Conservation (phyloP, 1,139 yeast genomes). For the Protomyces inouyei region DNA sequence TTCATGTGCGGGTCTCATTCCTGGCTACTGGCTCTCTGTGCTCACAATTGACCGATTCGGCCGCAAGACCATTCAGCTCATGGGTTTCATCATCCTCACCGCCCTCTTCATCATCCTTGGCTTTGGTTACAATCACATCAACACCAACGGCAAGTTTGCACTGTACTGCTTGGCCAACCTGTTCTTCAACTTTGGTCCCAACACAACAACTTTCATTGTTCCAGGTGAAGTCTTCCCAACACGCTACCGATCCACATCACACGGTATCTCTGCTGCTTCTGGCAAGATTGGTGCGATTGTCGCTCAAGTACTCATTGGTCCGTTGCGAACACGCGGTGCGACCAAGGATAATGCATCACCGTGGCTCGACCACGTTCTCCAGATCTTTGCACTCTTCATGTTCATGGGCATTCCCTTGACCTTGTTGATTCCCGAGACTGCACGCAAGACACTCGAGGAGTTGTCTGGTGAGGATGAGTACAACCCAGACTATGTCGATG, state of each 20-base stretch:
- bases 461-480: slow-evolving; percentile 17
- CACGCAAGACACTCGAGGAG: slow-evolving; percentile 40
- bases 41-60: slow-evolving; percentile 74
- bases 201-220: slow-evolving; percentile 87
- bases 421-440: slow-evolving; percentile 77
- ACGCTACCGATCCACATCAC: slow-evolving; percentile 95
- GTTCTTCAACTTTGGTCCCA: slow-evolving; percentile 90
- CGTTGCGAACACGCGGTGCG: slow-evolving; percentile 66
- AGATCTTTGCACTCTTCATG: slow-evolving; percentile 88
- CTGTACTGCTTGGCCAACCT: slow-evolving; percentile 53
- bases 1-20: slow-evolving; percentile 86
- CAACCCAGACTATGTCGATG: slow-evolving; percentile 1
- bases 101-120: slow-evolving; percentile 44
- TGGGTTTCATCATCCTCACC: slow-evolving; percentile 65
- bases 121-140: slow-evolving; percentile 23
- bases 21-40: slow-evolving; percentile 81
- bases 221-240: slow-evolving; percentile 99
- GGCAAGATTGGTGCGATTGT: slow-evolving; percentile 97
- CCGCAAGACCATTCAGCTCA: slow-evolving; percentile 72
- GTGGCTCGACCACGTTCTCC: slow-evolving; percentile 87
- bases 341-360: slow-evolving; percentile 54
- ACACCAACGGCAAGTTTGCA: slow-evolving; percentile 56
- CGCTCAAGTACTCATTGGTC: slow-evolving; percentile 81
- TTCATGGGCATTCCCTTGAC: slow-evolving; percentile 63
- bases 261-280: slow-evolving; percentile 91